Evolutionary conservation across 805 yeast genomes (phyloP), one percentile per base, ranked within the genome.

Genomic region (Wickerhamomyces sydowiorum): DNA sequence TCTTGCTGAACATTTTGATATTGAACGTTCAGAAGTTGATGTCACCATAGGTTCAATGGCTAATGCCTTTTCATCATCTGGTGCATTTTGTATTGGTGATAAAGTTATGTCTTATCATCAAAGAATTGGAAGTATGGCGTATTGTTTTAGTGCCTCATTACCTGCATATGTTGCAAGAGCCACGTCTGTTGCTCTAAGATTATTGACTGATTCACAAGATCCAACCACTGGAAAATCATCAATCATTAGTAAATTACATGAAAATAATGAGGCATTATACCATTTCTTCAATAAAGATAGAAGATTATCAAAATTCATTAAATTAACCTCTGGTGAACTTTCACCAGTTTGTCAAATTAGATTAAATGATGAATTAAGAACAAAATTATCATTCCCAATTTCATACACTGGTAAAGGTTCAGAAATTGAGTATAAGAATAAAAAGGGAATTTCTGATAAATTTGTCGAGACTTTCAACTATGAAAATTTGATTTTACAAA

Each of bases 81-180:
- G 99, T 49, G 98, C 96, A 1, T 91, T 87, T 66, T 93, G 96
- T 59, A 85, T 86, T 23, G 99, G 98, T 44, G 82, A 77, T 33
- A 63, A 68, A 21, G 82, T 82, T 42, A 87, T 93, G 88, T 78
- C 89, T 27, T 81, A 82, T 52, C 96, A 91, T 66, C 99, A 93
- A 71, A 80, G 96, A 61, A 83, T 93, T 54, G 84, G 88, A 20
- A 86, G 96, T 13, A 72, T 73, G 50, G 96, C 96, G 3, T 93
- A 88, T 60, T 93, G 93, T 46, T 93, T 87, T 61, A 85, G 95
- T 55, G 99, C 99, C 7, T 77, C 96, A 1, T 75, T 91, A 59
- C 98, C 99, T 12, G 95, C 97, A 20, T 91, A 85, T 63, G 76
- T 88, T 34, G 95, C 96, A 1, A 73, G 69, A 43, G 80, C 81